Conservation (phyloP, 306 rosid genomes). For the Acacia confusa region DNA sequence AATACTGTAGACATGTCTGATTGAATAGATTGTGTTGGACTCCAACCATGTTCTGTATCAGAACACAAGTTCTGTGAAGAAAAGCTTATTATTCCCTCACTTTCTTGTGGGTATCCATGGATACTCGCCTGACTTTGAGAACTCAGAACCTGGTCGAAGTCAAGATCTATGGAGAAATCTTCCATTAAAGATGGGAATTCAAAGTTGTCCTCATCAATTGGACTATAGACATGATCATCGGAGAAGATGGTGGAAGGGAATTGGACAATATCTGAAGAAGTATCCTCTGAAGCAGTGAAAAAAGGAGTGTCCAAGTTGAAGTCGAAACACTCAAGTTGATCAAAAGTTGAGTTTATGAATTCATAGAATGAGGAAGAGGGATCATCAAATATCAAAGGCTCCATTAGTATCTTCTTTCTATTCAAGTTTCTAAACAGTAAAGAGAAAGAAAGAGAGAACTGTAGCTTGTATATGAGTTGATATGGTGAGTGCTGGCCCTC, state of each 20-base stretch:
- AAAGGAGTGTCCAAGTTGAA: constrained; percentile 32
- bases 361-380: constrained; percentile 39
- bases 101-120: constrained; percentile 32
- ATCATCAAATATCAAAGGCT: constrained; percentile 30
- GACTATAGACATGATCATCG: constrained; percentile 25
- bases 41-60: constrained; percentile 41
- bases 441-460: constrained; percentile 6
- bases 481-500: neutral
- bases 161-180: constrained; percentile 40
- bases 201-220: constrained; percentile 34
- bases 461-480: neutral
- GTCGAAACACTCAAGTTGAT: constrained; percentile 32
- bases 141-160: constrained; percentile 28
- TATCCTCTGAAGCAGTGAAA: constrained; percentile 32
- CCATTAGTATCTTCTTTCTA: constrained; percentile 34
- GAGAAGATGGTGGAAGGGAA: constrained; percentile 16
- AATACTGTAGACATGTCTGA: constrained; percentile 43
- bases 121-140: constrained; percentile 15
- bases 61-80: constrained; percentile 29
- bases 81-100: constrained; percentile 42
- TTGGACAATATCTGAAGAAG: neutral
- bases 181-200: constrained; percentile 42
- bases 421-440: neutral
- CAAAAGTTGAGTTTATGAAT: constrained; percentile 36
- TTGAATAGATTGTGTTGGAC: constrained; percentile 47